phyloP scores from a whole-genome alignment of 306 rosid genomes.

The Pachyrhizus erosus region DNA sequence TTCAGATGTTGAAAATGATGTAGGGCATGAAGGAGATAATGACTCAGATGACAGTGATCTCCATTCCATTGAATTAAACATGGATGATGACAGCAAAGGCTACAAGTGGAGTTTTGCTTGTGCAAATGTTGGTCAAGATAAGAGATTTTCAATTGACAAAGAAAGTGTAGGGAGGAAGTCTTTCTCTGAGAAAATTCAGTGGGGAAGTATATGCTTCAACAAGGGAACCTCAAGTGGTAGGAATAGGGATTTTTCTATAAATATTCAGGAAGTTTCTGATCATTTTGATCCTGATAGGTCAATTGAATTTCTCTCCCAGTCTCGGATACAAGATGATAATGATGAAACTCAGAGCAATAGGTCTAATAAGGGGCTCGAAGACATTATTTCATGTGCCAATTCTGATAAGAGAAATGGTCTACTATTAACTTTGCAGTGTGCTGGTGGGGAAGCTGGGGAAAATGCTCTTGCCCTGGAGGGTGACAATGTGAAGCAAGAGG shows the following conservation, averaged over 20 bases:
- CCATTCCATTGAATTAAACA: conserved; percentile 87
- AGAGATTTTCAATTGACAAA: conserved; percentile 64
- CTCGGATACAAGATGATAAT: conserved; percentile 52
- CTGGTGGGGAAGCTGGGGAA: conserved; percentile 43
- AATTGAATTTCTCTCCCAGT: conserved; percentile 44
- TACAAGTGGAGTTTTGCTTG: conserved; percentile 69
- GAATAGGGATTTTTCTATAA: conserved; percentile 59
- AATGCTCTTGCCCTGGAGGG: conserved; percentile 37
- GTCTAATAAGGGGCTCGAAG: conserved; percentile 49
- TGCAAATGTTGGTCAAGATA: conserved; percentile 54
- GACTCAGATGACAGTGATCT: conserved; percentile 76
- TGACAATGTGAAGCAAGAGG: conserved; percentile 50
- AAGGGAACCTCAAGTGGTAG: conserved; percentile 51
- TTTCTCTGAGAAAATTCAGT: conserved; percentile 79
- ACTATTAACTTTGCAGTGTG: conserved; percentile 41
- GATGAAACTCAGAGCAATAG: conserved; percentile 48
- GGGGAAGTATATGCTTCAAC: conserved; percentile 95
- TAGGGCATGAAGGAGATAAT: conserved; percentile 58
- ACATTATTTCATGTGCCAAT: conserved; percentile 52
- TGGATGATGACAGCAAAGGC: conserved; percentile 68
- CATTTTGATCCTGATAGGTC: conserved; percentile 52
- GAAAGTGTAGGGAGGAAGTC: conserved; percentile 71
- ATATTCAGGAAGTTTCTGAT: conserved; percentile 53
- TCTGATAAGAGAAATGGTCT: conserved; percentile 44
- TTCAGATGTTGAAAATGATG: conserved; percentile 48